Conservation (phyloP, 148 eudicot species). For the Persicaria maculosa region DNA sequence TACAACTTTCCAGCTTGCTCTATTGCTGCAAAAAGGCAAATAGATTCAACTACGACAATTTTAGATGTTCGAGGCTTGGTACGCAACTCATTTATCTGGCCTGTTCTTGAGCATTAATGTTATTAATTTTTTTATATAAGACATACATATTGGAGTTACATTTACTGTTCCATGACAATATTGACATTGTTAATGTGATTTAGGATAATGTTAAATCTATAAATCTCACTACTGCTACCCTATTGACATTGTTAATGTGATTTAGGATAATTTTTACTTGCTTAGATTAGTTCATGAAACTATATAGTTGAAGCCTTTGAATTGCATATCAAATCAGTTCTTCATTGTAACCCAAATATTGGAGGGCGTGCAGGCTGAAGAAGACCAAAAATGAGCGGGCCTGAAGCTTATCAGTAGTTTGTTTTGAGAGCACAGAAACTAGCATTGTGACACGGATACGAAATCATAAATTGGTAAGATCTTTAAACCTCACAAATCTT, state of each 20-base stretch:
- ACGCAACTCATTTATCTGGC: slow-evolving; percentile 13
- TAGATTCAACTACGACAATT: slow-evolving; percentile 70
- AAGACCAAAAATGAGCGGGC: slow-evolving; percentile 32
- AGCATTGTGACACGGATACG: slow-evolving; percentile 83
- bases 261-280: no score
- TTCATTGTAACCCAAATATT: not conserved
- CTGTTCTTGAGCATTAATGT: not conserved
- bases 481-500: not conserved
- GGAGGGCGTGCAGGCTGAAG: slow-evolving; percentile 39
- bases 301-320: not conserved
- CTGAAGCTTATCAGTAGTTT: slow-evolving; percentile 69
- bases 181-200: no score
- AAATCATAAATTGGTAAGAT: slow-evolving; percentile 72
- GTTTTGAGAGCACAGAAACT: slow-evolving; percentile 78
- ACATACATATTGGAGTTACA: not conserved
- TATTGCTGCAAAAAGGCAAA: slow-evolving; percentile 71
- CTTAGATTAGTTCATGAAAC: not conserved
- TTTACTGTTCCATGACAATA: not conserved
- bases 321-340: not conserved
- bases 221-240: not conserved
- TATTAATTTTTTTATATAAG: not conserved
- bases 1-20: slow-evolving; percentile 84
- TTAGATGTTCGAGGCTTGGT: slow-evolving; percentile 96
- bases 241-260: no score
- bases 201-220: slow-evolving; percentile 42